Percentiles rank a stretch among this genome's conserved stretches.
Evolutionary conservation across 73 alveolate species (phyloP).

Genomic region (Paramecium sexaurelia): DNA sequence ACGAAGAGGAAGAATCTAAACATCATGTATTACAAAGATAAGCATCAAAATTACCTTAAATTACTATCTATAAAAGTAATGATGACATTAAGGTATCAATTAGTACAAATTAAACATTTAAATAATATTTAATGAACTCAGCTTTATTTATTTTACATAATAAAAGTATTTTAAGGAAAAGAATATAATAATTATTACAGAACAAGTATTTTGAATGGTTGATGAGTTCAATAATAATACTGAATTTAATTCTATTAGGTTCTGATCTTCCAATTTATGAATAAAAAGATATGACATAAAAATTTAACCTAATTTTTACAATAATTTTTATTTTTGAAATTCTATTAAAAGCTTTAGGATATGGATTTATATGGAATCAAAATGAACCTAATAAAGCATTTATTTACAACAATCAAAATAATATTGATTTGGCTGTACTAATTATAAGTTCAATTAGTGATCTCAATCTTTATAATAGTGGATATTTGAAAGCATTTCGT

Average conservation of each 20-base stretch:
- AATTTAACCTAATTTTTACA: not conserved
- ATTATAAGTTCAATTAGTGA: conserved; percentile 11
- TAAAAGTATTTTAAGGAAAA: not conserved
- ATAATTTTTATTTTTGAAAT: conserved; percentile 6
- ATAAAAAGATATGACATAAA: not conserved
- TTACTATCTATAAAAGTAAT: not conserved
- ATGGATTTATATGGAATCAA: conserved; percentile 12
- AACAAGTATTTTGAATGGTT: conserved; percentile 18
- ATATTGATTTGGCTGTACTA: not conserved
- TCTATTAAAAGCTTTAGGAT: not conserved
- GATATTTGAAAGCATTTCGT: conserved; percentile 1
- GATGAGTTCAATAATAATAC: conserved; percentile 1
- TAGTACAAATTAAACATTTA: not conserved
- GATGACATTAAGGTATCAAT: not conserved
- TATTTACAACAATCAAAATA: not conserved
- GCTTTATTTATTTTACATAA: not conserved
- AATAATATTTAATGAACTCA: not conserved
- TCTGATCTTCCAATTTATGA: not conserved
- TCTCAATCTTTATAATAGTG: not conserved
- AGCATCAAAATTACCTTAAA: not conserved
- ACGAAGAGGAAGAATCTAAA: not conserved
- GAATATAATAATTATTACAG: not conserved
- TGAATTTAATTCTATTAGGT: not conserved
- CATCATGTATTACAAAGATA: not conserved
- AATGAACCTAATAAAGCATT: not conserved